phyloP scores from a whole-genome alignment of 2,329 filamentous ascomycete genomes.

The Xylariales sp. region DNA sequence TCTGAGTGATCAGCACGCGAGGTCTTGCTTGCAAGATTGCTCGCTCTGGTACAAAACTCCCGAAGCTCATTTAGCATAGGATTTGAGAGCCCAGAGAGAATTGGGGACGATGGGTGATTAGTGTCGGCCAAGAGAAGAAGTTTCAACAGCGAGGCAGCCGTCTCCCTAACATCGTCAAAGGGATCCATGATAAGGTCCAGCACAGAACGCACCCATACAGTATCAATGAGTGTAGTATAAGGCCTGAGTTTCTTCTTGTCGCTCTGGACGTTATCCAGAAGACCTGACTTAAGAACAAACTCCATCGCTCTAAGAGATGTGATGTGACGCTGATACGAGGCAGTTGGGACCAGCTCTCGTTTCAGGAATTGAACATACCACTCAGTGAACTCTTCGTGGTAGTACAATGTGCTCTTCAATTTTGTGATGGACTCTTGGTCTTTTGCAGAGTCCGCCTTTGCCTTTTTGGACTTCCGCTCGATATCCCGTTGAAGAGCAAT shows the following conservation, averaged over 20 bases:
- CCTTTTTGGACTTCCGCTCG: slow-evolving; percentile 29
- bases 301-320: slow-evolving; percentile 69
- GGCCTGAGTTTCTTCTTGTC: slow-evolving; percentile 35
- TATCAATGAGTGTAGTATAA: slow-evolving; percentile 35
- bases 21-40: slow-evolving; percentile 60
- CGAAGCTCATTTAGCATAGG: slow-evolving; percentile 30
- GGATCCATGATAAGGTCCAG: slow-evolving; percentile 81
- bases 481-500: slow-evolving; percentile 39
- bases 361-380: slow-evolving; percentile 74
- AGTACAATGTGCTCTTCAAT: slow-evolving; percentile 33
- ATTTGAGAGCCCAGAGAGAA: slow-evolving; percentile 7
- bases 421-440: slow-evolving; percentile 8
- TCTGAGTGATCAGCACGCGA: slow-evolving; percentile 90
- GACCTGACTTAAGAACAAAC: slow-evolving; percentile 56
- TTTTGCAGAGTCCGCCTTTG: slow-evolving; percentile 12
- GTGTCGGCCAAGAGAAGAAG: slow-evolving; percentile 38
- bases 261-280: slow-evolving; percentile 48
- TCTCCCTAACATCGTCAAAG: slow-evolving; percentile 82
- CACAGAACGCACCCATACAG: slow-evolving; percentile 57
- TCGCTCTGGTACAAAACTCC: slow-evolving; percentile 47
- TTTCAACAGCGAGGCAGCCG: slow-evolving; percentile 46
- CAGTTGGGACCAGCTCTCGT: slow-evolving; percentile 70
- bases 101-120: slow-evolving; percentile 9
- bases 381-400: slow-evolving; percentile 60
- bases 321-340: slow-evolving; percentile 87